These are phyloP conservation scores for Teunomyces tritomae DNA, from an alignment of 805 yeast species.

Conservation along the genomic window DNA sequence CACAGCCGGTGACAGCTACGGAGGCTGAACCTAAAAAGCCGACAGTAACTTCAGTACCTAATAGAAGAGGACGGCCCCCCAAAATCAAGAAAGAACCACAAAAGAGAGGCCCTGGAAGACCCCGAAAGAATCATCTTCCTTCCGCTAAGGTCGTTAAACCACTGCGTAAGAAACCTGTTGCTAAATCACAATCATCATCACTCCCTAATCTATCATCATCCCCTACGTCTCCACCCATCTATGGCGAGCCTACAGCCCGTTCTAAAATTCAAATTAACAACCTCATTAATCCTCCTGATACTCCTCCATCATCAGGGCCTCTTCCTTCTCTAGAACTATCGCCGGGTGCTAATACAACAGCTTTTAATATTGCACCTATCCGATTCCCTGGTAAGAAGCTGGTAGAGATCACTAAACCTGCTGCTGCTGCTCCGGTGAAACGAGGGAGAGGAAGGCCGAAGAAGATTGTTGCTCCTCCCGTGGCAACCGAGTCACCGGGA, in stretches of 20 bases:
- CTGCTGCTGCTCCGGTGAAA: neutral
- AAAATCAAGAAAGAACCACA: neutral
- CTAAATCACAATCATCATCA: neutral
- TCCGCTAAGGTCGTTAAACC: neutral
- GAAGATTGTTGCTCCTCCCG: neutral
- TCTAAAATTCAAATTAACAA: neutral
- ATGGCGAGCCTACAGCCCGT: neutral
- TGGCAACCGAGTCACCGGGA: neutral
- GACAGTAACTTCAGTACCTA: neutral
- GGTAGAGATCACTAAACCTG: neutral
- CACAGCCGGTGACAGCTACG: neutral
- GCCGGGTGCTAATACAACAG: neutral
- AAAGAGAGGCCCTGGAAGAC: constrained; percentile 2
- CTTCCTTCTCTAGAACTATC: neutral
- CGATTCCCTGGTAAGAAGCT: neutral
- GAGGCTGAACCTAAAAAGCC: no score
- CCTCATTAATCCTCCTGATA: neutral
- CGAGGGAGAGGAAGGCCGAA: constrained; percentile 1
- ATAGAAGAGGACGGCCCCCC: neutral
- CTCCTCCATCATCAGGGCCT: neutral
- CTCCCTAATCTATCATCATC: neutral
- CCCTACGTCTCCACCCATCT: neutral
- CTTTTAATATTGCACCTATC: neutral
- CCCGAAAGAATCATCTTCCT: neutral
- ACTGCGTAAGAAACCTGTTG: neutral